Percentiles rank a stretch among this genome's conserved stretches.
Conservation (phyloP, 2,329 filamentous ascomycete species). For the Aspergillus pseudoglaucus region DNA sequence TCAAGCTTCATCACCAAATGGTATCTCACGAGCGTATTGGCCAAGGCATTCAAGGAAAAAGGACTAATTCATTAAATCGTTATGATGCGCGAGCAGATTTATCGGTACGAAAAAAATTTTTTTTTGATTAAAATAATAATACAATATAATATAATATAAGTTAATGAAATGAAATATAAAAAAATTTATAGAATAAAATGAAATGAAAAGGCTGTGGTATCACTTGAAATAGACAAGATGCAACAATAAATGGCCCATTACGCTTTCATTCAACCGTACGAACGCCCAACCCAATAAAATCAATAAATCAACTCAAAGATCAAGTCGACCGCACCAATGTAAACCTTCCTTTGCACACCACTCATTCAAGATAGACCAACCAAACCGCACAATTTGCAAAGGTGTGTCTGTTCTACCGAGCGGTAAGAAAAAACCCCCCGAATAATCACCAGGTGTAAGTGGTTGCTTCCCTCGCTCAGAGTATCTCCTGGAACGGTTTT, state of each 20-base stretch:
- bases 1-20: too few species aligned
- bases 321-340: slow-evolving; percentile 37
- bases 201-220: not conserved
- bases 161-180: too few species aligned
- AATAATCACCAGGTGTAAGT: slow-evolving; percentile 29
- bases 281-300: not conserved
- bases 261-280: slow-evolving; percentile 2
- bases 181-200: too few species aligned
- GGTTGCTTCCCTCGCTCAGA: slow-evolving; percentile 30
- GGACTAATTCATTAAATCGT: too few species aligned
- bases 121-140: too few species aligned
- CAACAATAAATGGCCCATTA: not conserved
- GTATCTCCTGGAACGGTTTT: slow-evolving; percentile 31
- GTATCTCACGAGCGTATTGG: too few species aligned
- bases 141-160: too few species aligned
- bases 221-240: not conserved
- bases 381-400: slow-evolving; percentile 42
- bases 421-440: slow-evolving; percentile 36
- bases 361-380: slow-evolving; percentile 38
- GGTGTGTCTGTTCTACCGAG: slow-evolving; percentile 37
- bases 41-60: too few species aligned
- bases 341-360: slow-evolving; percentile 43
- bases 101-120: too few species aligned
- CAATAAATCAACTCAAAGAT: slow-evolving; percentile 22
- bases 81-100: too few species aligned